These are phyloP conservation scores for Aspergillus hortae DNA, from an alignment of 2,329 filamentous ascomycete genomes.

Conservation along the genomic window DNA sequence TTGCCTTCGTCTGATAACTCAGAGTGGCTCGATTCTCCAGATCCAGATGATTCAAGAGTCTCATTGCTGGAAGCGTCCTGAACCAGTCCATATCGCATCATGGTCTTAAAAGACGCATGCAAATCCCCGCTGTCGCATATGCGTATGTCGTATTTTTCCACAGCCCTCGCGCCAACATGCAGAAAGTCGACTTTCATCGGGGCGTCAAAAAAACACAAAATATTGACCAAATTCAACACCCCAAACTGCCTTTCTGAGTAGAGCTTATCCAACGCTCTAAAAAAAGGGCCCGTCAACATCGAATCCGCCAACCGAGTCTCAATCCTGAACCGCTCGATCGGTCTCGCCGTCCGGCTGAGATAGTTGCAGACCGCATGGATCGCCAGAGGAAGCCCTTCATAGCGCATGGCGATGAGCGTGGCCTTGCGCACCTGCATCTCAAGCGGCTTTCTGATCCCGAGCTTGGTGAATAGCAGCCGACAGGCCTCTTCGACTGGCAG, in stretches of 20 bases:
- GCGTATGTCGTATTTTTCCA: background rate
- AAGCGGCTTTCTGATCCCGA: background rate
- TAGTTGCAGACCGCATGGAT: background rate
- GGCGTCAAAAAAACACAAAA: background rate
- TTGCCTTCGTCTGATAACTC: background rate
- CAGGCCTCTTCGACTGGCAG: background rate
- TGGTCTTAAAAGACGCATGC: background rate
- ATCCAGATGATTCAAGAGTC: background rate
- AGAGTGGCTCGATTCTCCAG: background rate
- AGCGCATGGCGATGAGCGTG: background rate
- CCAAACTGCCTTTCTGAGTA: background rate
- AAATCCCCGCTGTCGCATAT: background rate
- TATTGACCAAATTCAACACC: background rate
- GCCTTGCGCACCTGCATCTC: background rate
- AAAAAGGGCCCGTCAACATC: background rate
- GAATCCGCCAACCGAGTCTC: background rate
- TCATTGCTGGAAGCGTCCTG: background rate
- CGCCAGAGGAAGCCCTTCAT: background rate
- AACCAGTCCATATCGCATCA: background rate
- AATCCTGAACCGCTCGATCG: background rate
- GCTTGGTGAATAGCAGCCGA: background rate
- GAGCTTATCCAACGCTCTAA: background rate
- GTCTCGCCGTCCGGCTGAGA: background rate
- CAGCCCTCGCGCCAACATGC: background rate
- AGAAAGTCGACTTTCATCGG: background rate